Conservation (phyloP, 108 stramenopile species). For the Nitzschia palea region DNA sequence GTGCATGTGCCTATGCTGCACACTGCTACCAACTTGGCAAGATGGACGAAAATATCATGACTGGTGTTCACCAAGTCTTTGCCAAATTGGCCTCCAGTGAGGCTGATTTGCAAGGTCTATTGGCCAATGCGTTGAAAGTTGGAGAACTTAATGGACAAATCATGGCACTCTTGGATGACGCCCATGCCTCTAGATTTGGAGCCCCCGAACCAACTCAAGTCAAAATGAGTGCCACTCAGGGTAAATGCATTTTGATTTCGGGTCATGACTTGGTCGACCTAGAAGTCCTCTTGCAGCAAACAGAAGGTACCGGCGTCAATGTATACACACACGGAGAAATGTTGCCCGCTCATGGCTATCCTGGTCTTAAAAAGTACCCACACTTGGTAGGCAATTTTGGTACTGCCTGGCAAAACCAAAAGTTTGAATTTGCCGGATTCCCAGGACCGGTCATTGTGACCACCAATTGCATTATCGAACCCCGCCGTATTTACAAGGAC, state of each 20-base stretch:
- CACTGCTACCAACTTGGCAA: slow-evolving; percentile 62
- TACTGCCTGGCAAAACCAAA: slow-evolving; percentile 86
- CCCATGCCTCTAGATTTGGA: slow-evolving; percentile 63
- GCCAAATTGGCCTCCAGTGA: slow-evolving; percentile 58
- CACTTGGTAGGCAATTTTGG: slow-evolving; percentile 83
- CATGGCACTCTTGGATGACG: slow-evolving; percentile 62
- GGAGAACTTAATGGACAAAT: slow-evolving; percentile 66
- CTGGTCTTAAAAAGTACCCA: slow-evolving; percentile 64
- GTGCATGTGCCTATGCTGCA: slow-evolving; percentile 71
- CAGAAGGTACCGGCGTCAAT: slow-evolving; percentile 83
- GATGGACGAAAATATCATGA: slow-evolving; percentile 51
- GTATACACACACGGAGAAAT: slow-evolving; percentile 90
- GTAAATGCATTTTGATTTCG: slow-evolving; percentile 77
- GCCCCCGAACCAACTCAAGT: slow-evolving; percentile 66
- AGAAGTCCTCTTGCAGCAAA: slow-evolving; percentile 68
- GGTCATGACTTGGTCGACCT: slow-evolving; percentile 79
- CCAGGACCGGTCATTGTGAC: slow-evolving; percentile 81
- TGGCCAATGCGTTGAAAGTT: slow-evolving; percentile 56
- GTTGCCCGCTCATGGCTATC: slow-evolving; percentile 85
- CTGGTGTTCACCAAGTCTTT: slow-evolving; percentile 59
- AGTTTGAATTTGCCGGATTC: slow-evolving; percentile 74
- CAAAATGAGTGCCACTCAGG: slow-evolving; percentile 60
- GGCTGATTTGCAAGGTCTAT: slow-evolving; percentile 65
- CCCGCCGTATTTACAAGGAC: slow-evolving; percentile 69
- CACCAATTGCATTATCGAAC: slow-evolving; percentile 79